These are phyloP conservation scores for Hemileia vastatrix DNA, from an alignment of 1,284 basidiomycete genomes.

Conservation along the genomic window DNA sequence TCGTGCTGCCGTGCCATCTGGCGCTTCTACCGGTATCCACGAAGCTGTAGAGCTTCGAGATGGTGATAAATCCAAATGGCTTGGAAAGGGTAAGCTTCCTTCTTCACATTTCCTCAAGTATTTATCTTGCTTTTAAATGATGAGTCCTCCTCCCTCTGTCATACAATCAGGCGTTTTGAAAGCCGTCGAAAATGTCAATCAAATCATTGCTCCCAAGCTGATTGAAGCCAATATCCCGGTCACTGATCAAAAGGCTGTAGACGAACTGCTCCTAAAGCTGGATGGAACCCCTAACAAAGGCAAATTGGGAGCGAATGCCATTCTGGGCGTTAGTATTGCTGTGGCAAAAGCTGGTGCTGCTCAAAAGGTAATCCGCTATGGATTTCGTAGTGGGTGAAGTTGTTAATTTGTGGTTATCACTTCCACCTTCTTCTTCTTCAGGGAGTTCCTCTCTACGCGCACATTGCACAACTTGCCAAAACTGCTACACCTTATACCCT, in stretches of 20 bases:
- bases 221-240: conserved; percentile 77
- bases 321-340: conserved; percentile 96
- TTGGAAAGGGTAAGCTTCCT: conserved; percentile 71
- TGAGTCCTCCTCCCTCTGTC: not conserved
- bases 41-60: conserved; percentile 99
- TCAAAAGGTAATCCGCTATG: conserved; percentile 54
- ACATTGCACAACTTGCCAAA: conserved; percentile 89
- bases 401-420: not conserved
- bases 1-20: conserved; percentile 92
- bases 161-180: conserved; percentile 65
- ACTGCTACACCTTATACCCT: conserved; percentile 85
- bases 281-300: conserved; percentile 98
- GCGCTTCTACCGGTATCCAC: conserved; percentile 95
- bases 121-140: not conserved
- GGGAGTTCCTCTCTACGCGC: conserved; percentile 87
- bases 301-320: conserved; percentile 98
- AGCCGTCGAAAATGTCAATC: conserved; percentile 92
- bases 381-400: not conserved
- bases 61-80: conserved; percentile 81
- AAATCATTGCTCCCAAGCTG: conserved; percentile 76
- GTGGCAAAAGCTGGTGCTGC: conserved; percentile 86
- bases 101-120: not conserved
- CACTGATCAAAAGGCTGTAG: conserved; percentile 89
- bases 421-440: not conserved
- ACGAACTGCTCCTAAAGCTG: conserved; percentile 97